Evolutionary conservation across 345 rosid species (phyloP), one percentile per base, ranked within the genome.

Genomic region (Clarkia xantiana): DNA sequence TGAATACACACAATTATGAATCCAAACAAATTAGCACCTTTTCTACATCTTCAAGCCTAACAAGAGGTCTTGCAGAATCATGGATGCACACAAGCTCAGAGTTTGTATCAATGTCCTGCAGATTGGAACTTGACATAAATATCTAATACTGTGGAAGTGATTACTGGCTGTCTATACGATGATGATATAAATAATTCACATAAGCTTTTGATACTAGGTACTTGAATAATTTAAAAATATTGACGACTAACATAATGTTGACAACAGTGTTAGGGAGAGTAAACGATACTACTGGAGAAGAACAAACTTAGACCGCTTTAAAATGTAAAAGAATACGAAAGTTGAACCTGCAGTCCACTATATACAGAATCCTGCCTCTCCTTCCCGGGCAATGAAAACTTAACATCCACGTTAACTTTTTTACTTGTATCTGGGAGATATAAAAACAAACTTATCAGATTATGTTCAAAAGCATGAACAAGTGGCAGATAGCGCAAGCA

Each of bases 291-390:
- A 5, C 6, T 29, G 9, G 3, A 34, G 25, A 29, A 6, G 17
- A 29, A 34, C 11, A 6, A 49, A 29, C 10, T 10, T 10, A 10
- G 11, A 11, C 34, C 22, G 36, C 13, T 9, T 20, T 38, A 20
- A 11, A 45, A 15, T 34, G 47, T 43, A 42, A 5, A 55, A 18
- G 49, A 42, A 16, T 14, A 29, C 36, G 25, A 18, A 19, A 10
- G 14, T 17, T 10, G 38, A 50, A 84, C 97, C 97, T 90, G 95
- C 73, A 90, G 82, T 45, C 95, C 94, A 53, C 65, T 81, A 67
- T 68, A 78, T 23, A 90, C 95, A 46, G 95, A 90, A 62, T 90
- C 95, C 63, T 90, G 97, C 60, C 97, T 79, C 72, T 90, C 95
- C 72, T 86, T 86, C 50, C 94, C 97, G 9, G 97, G 97, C 50